These are phyloP conservation scores for Inga oerstediana DNA, from an alignment of 306 rosid species.

Conservation along the genomic window DNA sequence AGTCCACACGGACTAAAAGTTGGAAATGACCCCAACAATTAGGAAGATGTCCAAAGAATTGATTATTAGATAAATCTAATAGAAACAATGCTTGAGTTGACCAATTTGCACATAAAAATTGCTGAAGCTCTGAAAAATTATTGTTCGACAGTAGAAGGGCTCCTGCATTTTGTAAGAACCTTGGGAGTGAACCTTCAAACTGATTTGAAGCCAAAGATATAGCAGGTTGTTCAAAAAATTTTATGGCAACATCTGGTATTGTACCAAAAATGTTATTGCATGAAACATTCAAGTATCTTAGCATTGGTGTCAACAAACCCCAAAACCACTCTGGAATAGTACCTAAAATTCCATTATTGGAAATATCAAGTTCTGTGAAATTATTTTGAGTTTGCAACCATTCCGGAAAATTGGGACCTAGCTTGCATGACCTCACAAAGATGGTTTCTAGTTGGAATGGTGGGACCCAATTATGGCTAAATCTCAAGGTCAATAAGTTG, in stretches of 20 bases:
- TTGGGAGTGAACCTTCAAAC: slow-evolving; percentile 9
- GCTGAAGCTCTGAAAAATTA: not conserved
- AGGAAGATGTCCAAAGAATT: not conserved
- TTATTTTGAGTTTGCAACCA: slow-evolving; percentile 19
- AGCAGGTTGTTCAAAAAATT: not conserved
- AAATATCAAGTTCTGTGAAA: not conserved
- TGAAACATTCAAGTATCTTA: not conserved
- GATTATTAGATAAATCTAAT: not conserved
- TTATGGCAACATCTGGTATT: not conserved
- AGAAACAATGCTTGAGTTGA: not conserved
- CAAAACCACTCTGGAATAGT: slow-evolving; percentile 16
- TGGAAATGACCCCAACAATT: slow-evolving; percentile 18
- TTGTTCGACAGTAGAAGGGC: not conserved
- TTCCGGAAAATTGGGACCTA: slow-evolving; percentile 19
- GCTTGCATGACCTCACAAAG: not conserved
- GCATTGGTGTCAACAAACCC: not conserved
- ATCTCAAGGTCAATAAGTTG: not conserved
- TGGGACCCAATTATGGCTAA: slow-evolving; percentile 15
- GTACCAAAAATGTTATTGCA: not conserved
- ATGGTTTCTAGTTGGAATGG: not conserved
- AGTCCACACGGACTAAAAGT: not conserved
- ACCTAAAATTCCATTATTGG: not conserved
- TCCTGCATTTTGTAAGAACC: not conserved
- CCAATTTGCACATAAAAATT: not conserved
- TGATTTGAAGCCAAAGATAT: not conserved